Evolutionary conservation across 768 basidiomycete species (phyloP), one percentile per base, ranked within the genome.

Genomic region (Russula sp.): DNA sequence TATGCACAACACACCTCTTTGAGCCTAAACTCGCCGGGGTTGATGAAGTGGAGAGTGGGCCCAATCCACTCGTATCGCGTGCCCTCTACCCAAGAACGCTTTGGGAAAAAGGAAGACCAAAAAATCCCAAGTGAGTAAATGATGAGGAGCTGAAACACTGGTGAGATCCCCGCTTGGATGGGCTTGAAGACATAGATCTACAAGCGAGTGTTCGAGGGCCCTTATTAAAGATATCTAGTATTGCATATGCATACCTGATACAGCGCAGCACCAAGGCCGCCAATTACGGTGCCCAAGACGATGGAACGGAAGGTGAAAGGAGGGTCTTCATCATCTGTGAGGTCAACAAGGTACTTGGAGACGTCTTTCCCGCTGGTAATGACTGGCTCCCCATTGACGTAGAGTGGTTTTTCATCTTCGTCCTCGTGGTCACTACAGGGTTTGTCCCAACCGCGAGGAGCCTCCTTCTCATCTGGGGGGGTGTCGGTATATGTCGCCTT

Each of bases 101-200:
- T 73, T 1, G 82, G 82, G 7, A 83, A 61, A 67, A 83, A 72
- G 9, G 70, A 73, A 1, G 81, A 78, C 83, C 82, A 86, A 3
- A 74, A 73, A 48, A 75, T 74, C 0, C 84, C 84, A n/a, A 77
- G 64, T 5, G 78, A 75, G 69, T 83, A 85, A 35, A 77, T 78
- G 52, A 84, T 68, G 49, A 87, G 74, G 13, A 85, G 73, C 18
- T 85, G 70, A 73, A 86, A 87, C 11, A 85, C 82, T 0, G 80
- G 77, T 2, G 82, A 83, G 16, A 85, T 81, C 0, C 71, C 54
- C 65, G 79, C 76, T 63, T 80, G 75, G 3, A 83, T 71, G 0
- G 85, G 85, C 69, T 87, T 86, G 72, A 84, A 85, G 5, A 77
- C 57, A 68, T 84, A 85, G 39, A 86, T 83, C 83, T 85, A 18